These are phyloP conservation scores for Ramalina intermedia DNA, from an alignment of 495 filamentous ascomycete species.

Conservation along the genomic window DNA sequence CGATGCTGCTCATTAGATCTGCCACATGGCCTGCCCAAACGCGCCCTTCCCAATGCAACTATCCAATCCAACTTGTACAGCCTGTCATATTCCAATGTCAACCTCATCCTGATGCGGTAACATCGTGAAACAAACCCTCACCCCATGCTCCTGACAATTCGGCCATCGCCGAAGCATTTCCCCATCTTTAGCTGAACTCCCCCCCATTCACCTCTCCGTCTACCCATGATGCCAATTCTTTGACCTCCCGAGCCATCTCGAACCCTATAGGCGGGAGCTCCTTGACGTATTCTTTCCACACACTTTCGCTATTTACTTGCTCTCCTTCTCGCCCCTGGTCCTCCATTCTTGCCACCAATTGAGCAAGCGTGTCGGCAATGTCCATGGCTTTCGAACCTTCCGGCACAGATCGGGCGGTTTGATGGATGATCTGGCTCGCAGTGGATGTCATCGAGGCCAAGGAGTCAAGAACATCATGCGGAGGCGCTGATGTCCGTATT, in stretches of 20 bases:
- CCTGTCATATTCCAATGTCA: no score
- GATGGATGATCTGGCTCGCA: slow-evolving; percentile 10
- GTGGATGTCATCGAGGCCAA: slow-evolving; percentile 50
- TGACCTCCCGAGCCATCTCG: slow-evolving; percentile 71
- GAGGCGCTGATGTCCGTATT: slow-evolving; percentile 56
- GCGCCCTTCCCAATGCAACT: no score
- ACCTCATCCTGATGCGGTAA: no score
- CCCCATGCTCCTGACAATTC: neutral
- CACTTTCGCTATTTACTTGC: slow-evolving; percentile 33
- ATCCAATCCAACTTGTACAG: no score
- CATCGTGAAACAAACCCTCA: neutral
- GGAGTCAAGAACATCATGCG: slow-evolving; percentile 52
- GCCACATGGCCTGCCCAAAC: neutral
- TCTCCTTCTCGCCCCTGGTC: slow-evolving; percentile 52
- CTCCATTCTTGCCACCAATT: slow-evolving; percentile 48
- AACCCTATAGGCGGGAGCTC: slow-evolving; percentile 73
- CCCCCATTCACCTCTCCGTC: slow-evolving; percentile 22
- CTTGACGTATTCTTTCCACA: slow-evolving; percentile 51
- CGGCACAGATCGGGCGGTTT: slow-evolving; percentile 7
- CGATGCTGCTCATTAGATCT: no score
- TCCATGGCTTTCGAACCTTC: slow-evolving; percentile 34
- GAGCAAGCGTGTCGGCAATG: slow-evolving; percentile 48
- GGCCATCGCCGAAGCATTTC: neutral
- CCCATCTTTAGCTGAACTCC: slow-evolving; percentile 17
- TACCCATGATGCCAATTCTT: slow-evolving; percentile 46